Percentiles rank a stretch among this genome's conserved stretches.
These are phyloP conservation scores for Medicago truncatula DNA, from an alignment of 306 rosid species.

Conservation along the genomic window DNA sequence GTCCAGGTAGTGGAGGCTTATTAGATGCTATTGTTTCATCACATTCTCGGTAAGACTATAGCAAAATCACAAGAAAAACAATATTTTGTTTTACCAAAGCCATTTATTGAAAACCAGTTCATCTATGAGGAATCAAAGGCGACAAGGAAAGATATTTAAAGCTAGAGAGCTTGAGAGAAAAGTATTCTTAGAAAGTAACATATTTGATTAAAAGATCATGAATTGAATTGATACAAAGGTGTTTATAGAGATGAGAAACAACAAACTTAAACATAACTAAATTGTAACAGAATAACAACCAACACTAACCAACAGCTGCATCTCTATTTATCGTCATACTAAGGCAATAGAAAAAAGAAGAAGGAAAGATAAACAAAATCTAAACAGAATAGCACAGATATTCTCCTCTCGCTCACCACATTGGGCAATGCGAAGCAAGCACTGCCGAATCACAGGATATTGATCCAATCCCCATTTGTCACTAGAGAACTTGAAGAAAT, in stretches of 20 bases:
- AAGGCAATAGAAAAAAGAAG: not conserved
- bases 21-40: not conserved
- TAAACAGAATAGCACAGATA: not conserved
- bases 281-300: not conserved
- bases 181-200: not conserved
- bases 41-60: not conserved
- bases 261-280: slow-evolving; percentile 11
- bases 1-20: not conserved
- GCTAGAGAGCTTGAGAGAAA: not conserved
- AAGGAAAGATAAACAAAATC: not conserved
- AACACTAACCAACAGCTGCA: not conserved
- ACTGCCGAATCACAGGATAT: slow-evolving; percentile 64
- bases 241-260: slow-evolving; percentile 7
- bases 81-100: slow-evolving; percentile 4
- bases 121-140: not conserved
- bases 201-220: not conserved
- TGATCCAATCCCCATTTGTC: slow-evolving; percentile 70
- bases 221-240: not conserved
- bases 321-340: not conserved
- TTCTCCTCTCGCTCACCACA: slow-evolving; percentile 58
- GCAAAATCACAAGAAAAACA: not conserved
- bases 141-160: not conserved
- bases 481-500: slow-evolving; percentile 66
- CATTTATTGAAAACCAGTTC: slow-evolving; percentile 22
- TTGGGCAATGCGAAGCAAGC: slow-evolving; percentile 75